Percentiles rank a stretch among this genome's conserved stretches.
Conservation (phyloP, 140 eudicot genomes). For the Anethum foeniculum region DNA sequence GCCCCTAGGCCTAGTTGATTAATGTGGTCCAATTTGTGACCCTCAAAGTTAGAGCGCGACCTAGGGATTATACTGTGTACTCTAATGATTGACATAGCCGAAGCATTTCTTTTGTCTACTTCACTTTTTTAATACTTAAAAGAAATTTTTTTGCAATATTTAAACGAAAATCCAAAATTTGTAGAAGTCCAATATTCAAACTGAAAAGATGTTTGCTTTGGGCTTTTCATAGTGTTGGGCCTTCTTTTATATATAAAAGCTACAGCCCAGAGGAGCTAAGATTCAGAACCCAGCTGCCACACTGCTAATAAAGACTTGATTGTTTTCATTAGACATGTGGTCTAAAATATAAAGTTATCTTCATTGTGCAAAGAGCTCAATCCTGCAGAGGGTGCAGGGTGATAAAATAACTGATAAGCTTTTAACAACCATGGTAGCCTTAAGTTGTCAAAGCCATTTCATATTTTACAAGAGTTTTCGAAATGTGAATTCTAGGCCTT, state of each 20-base stretch:
- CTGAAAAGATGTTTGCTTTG: not conserved
- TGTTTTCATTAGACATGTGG: not conserved
- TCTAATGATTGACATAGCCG: not conserved
- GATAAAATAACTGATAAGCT: slow-evolving; percentile 13
- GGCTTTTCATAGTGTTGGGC: not conserved
- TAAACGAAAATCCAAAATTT: not conserved
- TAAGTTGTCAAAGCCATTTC: slow-evolving; percentile 44
- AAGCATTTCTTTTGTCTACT: not conserved
- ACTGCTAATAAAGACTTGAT: not conserved
- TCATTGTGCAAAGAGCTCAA: slow-evolving; percentile 7
- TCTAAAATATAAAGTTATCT: slow-evolving; percentile 2
- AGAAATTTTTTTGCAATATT: not conserved
- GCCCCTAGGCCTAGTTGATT: not conserved
- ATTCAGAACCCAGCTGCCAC: not conserved
- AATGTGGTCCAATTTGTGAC: not conserved
- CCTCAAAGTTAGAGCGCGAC: slow-evolving; percentile 1
- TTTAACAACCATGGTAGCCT: slow-evolving; percentile 59
- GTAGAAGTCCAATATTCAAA: not conserved
- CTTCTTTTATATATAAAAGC: not conserved
- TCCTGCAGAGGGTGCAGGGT: not conserved
- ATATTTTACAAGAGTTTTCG: slow-evolving; percentile 13
- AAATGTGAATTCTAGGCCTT: slow-evolving; percentile 16
- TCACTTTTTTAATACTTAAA: not conserved
- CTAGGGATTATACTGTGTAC: not conserved
- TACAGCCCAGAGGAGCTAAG: not conserved